These are phyloP conservation scores for Adansonia grandidieri DNA, from an alignment of 441 rosid genomes.

Conservation along the genomic window DNA sequence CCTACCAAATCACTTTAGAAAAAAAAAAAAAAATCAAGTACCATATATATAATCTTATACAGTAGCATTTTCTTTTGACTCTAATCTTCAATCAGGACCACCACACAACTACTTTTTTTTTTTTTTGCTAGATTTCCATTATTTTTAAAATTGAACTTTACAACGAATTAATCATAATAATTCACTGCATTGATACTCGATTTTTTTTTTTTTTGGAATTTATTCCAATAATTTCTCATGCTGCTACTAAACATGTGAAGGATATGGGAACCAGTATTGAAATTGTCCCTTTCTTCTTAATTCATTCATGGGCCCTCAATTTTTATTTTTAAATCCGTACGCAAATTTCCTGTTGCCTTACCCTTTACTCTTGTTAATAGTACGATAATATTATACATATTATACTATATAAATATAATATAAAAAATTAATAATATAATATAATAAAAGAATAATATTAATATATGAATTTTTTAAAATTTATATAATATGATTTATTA, in stretches of 20 bases:
- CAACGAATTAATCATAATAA: constrained; percentile 12
- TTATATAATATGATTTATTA: too few species aligned
- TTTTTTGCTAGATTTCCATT: background rate
- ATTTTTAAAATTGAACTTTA: constrained; percentile 3
- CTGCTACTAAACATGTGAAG: background rate
- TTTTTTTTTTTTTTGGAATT: constrained; percentile 1
- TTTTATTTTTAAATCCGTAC: background rate
- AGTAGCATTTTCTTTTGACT: constrained; percentile 14
- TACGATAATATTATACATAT: too few species aligned
- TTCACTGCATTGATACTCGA: constrained; percentile 2
- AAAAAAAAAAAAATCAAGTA: background rate
- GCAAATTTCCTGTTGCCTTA: constrained; percentile 5
- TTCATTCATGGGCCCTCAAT: background rate
- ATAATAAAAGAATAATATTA: too few species aligned
- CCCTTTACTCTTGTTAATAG: background rate
- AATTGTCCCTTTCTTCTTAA: constrained; percentile 8
- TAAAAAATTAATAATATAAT: too few species aligned
- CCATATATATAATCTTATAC: background rate
- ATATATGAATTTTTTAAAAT: too few species aligned
- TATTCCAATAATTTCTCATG: background rate
- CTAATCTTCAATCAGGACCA: background rate
- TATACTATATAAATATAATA: too few species aligned
- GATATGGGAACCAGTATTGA: background rate
- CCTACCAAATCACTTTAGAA: background rate
- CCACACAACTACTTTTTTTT: background rate